Percentiles rank a stretch among this genome's conserved stretches.
Evolutionary conservation across 257 asterid species (phyloP).

Genomic region (Gentiana macrophylla): DNA sequence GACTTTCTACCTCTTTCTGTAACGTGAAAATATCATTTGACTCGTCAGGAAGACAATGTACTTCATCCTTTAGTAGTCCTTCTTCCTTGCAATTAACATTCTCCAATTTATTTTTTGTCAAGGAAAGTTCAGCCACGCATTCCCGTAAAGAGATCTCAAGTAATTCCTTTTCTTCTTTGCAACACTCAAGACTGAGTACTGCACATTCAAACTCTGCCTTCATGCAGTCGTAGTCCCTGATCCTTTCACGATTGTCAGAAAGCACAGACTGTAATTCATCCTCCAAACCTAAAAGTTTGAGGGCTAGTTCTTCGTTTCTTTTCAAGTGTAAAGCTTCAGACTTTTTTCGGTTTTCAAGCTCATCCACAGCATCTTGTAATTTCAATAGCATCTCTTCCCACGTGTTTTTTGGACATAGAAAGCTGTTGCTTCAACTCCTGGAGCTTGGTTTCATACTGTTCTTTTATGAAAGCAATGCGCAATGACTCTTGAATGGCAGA

Average conservation of each 20-base stretch:
- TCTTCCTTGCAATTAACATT: conserved; percentile 26
- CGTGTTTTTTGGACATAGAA: conserved; percentile 65
- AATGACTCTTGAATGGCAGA: conserved; percentile 60
- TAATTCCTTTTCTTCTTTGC: conserved; percentile 93
- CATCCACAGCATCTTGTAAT: conserved; percentile 86
- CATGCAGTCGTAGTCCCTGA: conserved; percentile 51
- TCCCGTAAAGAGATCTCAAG: conserved; percentile 43
- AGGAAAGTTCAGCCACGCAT: conserved; percentile 46
- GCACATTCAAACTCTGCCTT: conserved; percentile 92
- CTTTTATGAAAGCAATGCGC: conserved; percentile 86
- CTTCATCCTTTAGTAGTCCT: conserved; percentile 14
- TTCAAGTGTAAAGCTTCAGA: conserved; percentile 70
- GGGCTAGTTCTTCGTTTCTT: conserved; percentile 66
- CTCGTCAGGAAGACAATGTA: conserved; percentile 15
- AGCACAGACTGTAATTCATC: conserved; percentile 44
- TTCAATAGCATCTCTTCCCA: conserved; percentile 91
- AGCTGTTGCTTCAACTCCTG: conserved; percentile 85
- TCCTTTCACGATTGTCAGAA: conserved; percentile 68
- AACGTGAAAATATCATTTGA: conserved; percentile 9
- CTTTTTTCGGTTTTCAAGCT: conserved; percentile 71
- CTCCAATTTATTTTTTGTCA: conserved; percentile 40
- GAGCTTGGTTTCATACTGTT: conserved; percentile 67
- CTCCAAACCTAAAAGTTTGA: conserved; percentile 57
- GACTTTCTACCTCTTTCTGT: conserved; percentile 12
- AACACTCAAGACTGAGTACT: conserved; percentile 78